Percentiles rank a stretch among this genome's conserved stretches.
Evolutionary conservation across 441 rosid genomes (phyloP).

Genomic region (Flueggea neowawraea): DNA sequence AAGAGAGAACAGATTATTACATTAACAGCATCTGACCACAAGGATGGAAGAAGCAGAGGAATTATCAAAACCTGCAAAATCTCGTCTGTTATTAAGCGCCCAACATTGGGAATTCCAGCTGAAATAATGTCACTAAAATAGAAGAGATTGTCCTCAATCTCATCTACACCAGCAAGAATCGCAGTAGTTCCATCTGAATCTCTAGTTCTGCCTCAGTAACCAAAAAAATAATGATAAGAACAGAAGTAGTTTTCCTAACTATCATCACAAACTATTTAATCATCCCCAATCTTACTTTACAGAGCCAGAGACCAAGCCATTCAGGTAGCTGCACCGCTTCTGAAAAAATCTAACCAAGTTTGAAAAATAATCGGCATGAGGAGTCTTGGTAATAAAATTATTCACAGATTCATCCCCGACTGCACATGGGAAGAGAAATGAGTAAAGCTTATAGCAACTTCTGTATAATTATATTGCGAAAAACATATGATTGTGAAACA

Average conservation of each 20-base stretch:
- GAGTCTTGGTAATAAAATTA: constrained; percentile 45
- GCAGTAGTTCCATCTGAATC: constrained; percentile 38
- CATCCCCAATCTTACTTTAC: constrained; percentile 39
- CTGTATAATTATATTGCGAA: too few species aligned
- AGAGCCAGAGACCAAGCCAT: constrained; percentile 46
- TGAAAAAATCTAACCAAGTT: constrained; percentile 61
- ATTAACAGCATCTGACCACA: constrained; percentile 44
- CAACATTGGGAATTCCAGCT: constrained; percentile 98
- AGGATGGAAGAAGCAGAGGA: constrained; percentile 92
- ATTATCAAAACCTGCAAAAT: constrained; percentile 80
- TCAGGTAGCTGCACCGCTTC: constrained; percentile 62
- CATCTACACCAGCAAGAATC: constrained; percentile 77
- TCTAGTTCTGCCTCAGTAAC: constrained; percentile 54
- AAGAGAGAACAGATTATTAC: constrained; percentile 40
- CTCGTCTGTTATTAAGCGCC: constrained; percentile 81
- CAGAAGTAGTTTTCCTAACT: constrained; percentile 4
- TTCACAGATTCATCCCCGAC: constrained; percentile 94
- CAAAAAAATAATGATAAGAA: constrained; percentile 26
- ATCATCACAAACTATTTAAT: constrained; percentile 1
- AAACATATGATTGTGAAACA: too few species aligned
- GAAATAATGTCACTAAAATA: constrained; percentile 95
- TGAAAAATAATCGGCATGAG: constrained; percentile 59
- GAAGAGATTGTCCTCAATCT: constrained; percentile 96
- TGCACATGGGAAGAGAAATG: constrained; percentile 38
- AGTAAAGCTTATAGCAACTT: constrained; percentile 12